Conservation (phyloP, 768 basidiomycete genomes). For the Solioccasus polychromus region DNA sequence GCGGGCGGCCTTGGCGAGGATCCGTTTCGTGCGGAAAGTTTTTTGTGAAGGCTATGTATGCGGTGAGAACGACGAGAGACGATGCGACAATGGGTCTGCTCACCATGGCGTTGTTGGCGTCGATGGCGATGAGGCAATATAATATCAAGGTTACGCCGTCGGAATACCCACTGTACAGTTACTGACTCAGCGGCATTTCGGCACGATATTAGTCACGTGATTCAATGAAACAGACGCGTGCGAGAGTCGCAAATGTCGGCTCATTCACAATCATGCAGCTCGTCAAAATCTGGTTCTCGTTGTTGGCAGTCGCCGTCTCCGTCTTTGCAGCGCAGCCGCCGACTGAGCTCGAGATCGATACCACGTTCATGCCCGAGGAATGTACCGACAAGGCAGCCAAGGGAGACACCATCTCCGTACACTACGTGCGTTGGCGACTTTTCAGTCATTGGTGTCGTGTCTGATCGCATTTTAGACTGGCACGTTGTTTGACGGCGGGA, state of each 20-base stretch:
- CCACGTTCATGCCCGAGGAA: conserved; percentile 53
- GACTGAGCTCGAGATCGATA: conserved; percentile 58
- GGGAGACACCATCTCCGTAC: conserved; percentile 68
- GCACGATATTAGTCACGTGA: conserved; percentile 12
- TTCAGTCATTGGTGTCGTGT: neutral
- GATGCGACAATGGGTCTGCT: conserved; percentile 14
- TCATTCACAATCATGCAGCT: conserved; percentile 45
- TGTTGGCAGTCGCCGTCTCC: conserved; percentile 45
- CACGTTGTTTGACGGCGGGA: conserved; percentile 68
- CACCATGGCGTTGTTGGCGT: conserved; percentile 48
- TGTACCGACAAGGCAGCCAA: conserved; percentile 54
- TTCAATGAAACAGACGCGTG: neutral
- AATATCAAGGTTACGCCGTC: conserved; percentile 35
- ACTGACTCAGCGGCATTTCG: conserved; percentile 30
- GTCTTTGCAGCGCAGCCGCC: conserved; percentile 49
- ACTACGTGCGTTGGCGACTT: conserved; percentile 59
- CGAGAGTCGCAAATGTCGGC: neutral
- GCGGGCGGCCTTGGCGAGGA: conserved; percentile 91
- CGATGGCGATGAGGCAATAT: conserved; percentile 16
- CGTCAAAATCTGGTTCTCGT: conserved; percentile 43
- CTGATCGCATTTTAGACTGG: conserved; percentile 48
- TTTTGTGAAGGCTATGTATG: conserved; percentile 92
- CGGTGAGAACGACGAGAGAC: neutral
- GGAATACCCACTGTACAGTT: conserved; percentile 39
- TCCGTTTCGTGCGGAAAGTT: conserved; percentile 95